Evolutionary conservation across 768 basidiomycete species (phyloP), one percentile per base, ranked within the genome.

Genomic region (Collybiopsis confluens): DNA sequence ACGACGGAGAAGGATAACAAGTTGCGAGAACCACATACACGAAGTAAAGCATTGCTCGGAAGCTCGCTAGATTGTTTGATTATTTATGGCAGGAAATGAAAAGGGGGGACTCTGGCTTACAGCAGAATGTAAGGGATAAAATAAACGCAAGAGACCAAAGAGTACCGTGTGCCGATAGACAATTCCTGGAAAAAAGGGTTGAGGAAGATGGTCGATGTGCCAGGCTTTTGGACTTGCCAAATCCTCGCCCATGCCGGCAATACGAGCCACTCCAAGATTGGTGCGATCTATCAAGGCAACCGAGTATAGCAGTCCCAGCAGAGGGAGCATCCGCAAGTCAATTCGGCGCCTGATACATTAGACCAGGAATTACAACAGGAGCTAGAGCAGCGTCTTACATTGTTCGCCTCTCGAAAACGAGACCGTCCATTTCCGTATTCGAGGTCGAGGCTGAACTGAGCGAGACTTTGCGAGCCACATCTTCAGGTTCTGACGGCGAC

Each of bases 221-320:
- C 1, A 23, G 30, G 9, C 40, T 4, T 35, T 10, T 4, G 10
- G 8, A 59, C 59, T 30, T 37, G 72, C 72, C 49, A 72, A 53
- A 51, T 72, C 71, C 51, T 53, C 47, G 26, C 64, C 67, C 72
- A 73, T 71, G 15, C 72, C 72, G 27, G 70, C 67, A 26, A 68
- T 67, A 8, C 69, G 61, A 18, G 71, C 71, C 18, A 69, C 60
- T 4, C 66, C 68, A 21, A 72, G 60, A 45, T 72, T 72, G 30
- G 64, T 63, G 36, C 70, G 60, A 45, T 72, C 70, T 44, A 71
- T 70, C 24, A 70, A 58, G 1, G 71, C 67, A 16, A 70, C 54
- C 33, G 71, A 64, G 48, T 71, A 71, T n/a, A 71, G 50, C 20
- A 68, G 41, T 27, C 70, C 70, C 2, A 71, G 61, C 24, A 73